Percentiles rank a stretch among this genome's conserved stretches.
These are phyloP conservation scores for Pythium monospermum DNA, from an alignment of 352 stramenopile genomes.

Conservation along the genomic window DNA sequence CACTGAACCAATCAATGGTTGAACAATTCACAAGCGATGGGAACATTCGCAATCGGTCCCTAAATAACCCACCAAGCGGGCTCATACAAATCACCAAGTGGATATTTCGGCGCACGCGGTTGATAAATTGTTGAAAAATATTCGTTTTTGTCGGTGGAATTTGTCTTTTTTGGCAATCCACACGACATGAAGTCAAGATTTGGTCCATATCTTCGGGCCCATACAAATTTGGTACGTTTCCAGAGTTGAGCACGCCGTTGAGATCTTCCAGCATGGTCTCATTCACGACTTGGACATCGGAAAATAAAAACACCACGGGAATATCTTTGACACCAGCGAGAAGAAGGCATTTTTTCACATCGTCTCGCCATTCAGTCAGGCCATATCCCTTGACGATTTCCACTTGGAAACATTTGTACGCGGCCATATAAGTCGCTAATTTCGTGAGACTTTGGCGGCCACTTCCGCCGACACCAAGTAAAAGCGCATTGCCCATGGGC, in stretches of 20 bases:
- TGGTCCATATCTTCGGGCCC: constrained; percentile 88
- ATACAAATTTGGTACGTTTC: constrained; percentile 93
- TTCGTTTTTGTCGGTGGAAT: constrained; percentile 92
- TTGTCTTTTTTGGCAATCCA: constrained; percentile 91
- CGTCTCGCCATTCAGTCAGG: constrained; percentile 90
- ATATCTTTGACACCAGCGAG: constrained; percentile 89
- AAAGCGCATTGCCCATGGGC: constrained; percentile 84
- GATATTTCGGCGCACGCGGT: constrained; percentile 89
- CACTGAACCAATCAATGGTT: constrained; percentile 88
- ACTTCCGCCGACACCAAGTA: constrained; percentile 91
- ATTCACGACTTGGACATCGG: constrained; percentile 92
- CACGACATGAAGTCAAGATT: constrained; percentile 86
- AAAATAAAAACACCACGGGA: constrained; percentile 92
- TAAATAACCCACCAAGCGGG: constrained; percentile 71
- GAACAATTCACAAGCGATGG: constrained; percentile 85
- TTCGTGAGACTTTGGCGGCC: constrained; percentile 91
- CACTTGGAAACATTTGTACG: constrained; percentile 92
- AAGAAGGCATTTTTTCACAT: constrained; percentile 90
- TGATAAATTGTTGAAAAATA: constrained; percentile 93
- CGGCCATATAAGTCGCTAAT: constrained; percentile 91
- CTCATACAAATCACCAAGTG: constrained; percentile 90
- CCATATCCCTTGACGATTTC: constrained; percentile 95
- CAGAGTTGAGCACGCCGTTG: constrained; percentile 94
- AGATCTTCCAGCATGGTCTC: constrained; percentile 95
- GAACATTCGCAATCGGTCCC: constrained; percentile 83